Base-by-base conservation (phyloP, 116 monocot genomes). In the Cymodocea nodosa region DNA sequence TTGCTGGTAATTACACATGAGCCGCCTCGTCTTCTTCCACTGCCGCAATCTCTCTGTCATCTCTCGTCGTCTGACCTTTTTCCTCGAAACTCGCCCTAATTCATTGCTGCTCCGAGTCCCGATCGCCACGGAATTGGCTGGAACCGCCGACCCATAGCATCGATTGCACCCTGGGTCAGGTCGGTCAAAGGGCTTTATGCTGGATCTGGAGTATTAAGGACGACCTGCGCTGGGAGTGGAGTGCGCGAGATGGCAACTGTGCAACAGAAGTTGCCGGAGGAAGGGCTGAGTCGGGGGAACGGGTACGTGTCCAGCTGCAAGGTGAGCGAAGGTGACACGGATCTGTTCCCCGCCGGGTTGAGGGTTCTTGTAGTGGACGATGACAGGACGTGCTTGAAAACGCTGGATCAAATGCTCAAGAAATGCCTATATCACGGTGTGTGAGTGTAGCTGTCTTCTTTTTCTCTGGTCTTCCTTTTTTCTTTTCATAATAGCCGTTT, bases 331-430 rank as follows among this genome's bases (percentile, higher is more conserved):
- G 40, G 22, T 6, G 30, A 49, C 67, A 59, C 39, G 50, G 76
- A 68, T 48, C 59, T 72, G 74, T 87, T 87, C 68, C 87, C 87
- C 23, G 84, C 49, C n/a, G 87, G 87, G 58, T 15, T 87, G 57
- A 78, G 81, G 55, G 84, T 87, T 35, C 78, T 87, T 4, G 81
- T 84, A 4, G 84, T 87, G 37, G 87, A 87, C 40, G 87, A 87
- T 59, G 84, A 87, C 65, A 49, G 51, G 35, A 78, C 74, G 10
- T 81, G 84, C 55, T 68, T 87, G 56, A 67, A 16, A 60, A 52
- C 81, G 40, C 57, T 87, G 51, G 69, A 84, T 60, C 64, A 35
- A 66, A 87, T 84, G 87, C 87, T 87, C 35, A 69, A 15, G 34
- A 68, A 76, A 53, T 87, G 87, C 73, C 50, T 56, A 4, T 87